Conservation (phyloP, 148 eudicot genomes). For the Vaccinium vitisidaea region DNA sequence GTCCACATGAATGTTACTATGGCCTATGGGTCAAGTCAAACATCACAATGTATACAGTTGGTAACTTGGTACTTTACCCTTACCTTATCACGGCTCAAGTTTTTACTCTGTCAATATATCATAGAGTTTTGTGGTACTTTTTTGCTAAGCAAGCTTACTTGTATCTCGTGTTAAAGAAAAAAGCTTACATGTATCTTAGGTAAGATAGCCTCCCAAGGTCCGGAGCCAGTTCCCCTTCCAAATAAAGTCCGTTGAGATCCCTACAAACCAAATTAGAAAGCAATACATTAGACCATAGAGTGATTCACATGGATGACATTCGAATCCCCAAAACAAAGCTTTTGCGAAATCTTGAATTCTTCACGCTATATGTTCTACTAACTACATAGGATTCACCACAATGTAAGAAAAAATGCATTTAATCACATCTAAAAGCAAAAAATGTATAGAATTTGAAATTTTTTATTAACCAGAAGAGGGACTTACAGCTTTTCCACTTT, state of each 20-base stretch:
- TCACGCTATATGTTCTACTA: not conserved
- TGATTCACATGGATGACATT: not conserved
- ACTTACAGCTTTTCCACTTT: slow-evolving; percentile 89
- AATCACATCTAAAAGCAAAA: not conserved
- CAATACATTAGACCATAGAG: not conserved
- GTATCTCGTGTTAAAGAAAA: slow-evolving; percentile 22
- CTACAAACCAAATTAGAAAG: slow-evolving; percentile 28
- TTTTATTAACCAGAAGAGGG: slow-evolving; percentile 8
- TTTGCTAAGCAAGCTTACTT: slow-evolving; percentile 44
- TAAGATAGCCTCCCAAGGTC: slow-evolving; percentile 64
- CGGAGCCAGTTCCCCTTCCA: slow-evolving; percentile 59
- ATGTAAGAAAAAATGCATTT: slow-evolving; percentile 1
- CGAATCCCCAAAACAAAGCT: not conserved
- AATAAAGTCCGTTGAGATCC: slow-evolving; percentile 56
- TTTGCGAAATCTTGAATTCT: not conserved
- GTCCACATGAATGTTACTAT: not conserved
- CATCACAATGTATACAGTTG: not conserved
- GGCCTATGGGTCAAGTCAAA: not conserved
- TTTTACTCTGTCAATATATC: not conserved
- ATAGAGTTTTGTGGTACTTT: not conserved
- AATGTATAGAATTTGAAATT: not conserved
- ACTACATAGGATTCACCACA: not conserved
- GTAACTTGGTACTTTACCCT: not conserved
- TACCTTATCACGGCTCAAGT: not conserved
- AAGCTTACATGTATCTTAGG: slow-evolving; percentile 68